phyloP scores from a whole-genome alignment of 2,329 filamentous ascomycete species.

The Paecilomyces formosus region DNA sequence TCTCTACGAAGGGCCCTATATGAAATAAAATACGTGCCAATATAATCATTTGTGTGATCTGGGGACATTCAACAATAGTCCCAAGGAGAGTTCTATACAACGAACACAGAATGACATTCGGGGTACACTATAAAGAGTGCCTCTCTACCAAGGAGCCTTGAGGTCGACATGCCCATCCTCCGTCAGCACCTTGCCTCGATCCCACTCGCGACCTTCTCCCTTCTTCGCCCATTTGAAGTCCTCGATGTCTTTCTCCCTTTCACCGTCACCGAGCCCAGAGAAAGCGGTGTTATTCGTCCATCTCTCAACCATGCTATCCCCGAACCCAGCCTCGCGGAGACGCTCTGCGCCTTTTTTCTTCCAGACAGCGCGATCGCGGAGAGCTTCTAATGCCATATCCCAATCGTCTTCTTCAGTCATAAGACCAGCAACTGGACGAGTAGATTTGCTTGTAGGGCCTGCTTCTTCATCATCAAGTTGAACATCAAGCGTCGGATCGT shows the following conservation, averaged over 20 bases:
- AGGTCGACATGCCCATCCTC: slow-evolving; percentile 47
- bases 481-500: slow-evolving; percentile 46
- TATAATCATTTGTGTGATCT: neutral
- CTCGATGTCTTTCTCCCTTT: slow-evolving; percentile 53
- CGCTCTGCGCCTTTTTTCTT: slow-evolving; percentile 67
- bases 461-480: slow-evolving; percentile 43
- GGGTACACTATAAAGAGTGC: neutral
- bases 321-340: slow-evolving; percentile 70
- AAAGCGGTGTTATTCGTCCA: slow-evolving; percentile 60
- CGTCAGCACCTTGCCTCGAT: slow-evolving; percentile 55
- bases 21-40: no score
- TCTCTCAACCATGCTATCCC: slow-evolving; percentile 63
- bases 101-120: no score
- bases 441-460: slow-evolving; percentile 46
- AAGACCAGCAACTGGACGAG: slow-evolving; percentile 31
- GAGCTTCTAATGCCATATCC: slow-evolving; percentile 70
- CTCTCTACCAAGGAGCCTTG: slow-evolving; percentile 40
- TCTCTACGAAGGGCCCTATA: no score
- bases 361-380: slow-evolving; percentile 73
- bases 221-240: slow-evolving; percentile 66
- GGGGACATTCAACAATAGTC: neutral
- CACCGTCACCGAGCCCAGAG: slow-evolving; percentile 30
- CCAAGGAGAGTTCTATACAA: neutral
- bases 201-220: slow-evolving; percentile 63
- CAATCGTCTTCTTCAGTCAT: slow-evolving; percentile 58